Conservation (phyloP, 1,284 basidiomycete species). For the Sanguinoderma infundibulare region DNA sequence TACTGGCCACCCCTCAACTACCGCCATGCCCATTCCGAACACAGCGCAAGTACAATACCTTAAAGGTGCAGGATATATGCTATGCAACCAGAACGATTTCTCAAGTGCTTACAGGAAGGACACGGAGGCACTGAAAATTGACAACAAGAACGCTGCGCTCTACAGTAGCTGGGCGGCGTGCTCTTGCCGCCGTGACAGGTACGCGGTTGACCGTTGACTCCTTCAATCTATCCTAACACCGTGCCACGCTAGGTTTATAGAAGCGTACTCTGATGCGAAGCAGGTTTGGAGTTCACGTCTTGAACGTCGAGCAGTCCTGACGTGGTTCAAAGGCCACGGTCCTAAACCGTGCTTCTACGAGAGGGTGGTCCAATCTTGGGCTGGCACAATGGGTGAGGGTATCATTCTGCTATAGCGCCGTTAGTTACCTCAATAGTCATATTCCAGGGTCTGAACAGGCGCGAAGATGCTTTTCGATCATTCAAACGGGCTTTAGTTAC, state of each 20-base stretch:
- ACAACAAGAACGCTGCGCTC: slow-evolving; percentile 38
- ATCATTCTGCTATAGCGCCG: too few species aligned
- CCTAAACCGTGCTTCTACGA: too few species aligned
- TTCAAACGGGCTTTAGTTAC: too few species aligned
- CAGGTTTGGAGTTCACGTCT: too few species aligned
- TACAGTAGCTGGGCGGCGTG: slow-evolving; percentile 45
- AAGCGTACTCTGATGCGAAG: slow-evolving; percentile 20
- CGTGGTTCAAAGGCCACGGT: too few species aligned
- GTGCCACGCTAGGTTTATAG: slow-evolving; percentile 14
- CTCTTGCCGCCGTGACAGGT: slow-evolving; percentile 28
- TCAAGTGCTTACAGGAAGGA: slow-evolving; percentile 38
- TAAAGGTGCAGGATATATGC: slow-evolving; percentile 42
- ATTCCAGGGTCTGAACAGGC: too few species aligned
- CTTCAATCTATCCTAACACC: not conserved
- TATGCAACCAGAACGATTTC: slow-evolving; percentile 39
- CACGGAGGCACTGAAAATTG: slow-evolving; percentile 37
- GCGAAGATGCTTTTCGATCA: too few species aligned
- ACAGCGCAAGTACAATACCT: slow-evolving; percentile 25
- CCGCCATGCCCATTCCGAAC: slow-evolving; percentile 13
- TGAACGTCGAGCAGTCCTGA: too few species aligned
- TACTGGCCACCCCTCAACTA: too few species aligned
- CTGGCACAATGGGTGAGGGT: too few species aligned
- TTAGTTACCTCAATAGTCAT: too few species aligned
- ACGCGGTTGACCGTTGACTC: not conserved
- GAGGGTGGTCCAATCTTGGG: too few species aligned